Base-by-base conservation (phyloP, 768 basidiomycete genomes). In the Hygrophoropsis aurantiaca region DNA sequence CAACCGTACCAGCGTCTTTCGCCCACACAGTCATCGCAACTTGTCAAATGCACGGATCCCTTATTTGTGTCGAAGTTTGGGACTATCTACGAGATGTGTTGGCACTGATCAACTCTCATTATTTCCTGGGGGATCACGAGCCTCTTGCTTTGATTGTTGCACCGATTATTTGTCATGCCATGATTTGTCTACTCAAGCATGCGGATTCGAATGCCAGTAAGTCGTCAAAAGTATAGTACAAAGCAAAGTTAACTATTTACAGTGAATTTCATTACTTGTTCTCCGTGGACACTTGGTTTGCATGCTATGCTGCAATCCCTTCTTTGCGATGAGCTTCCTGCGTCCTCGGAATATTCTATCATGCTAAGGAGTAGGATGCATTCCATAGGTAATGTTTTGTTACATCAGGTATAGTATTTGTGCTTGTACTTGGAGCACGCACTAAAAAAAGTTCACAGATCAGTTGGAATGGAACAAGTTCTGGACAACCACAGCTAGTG, bases 261-360 rank as follows among this genome's bases (percentile, higher is more conserved):
- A 30, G 27, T 30, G 27, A 30, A 13, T 13, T 30, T 30, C 27
- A 30, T 30, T 13, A 30, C 13, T 13, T 60, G 57, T 33, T 79
- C 80, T 13, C 78, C 79, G 3, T 84, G 82, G 78, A 76, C 80
- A 2, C 57, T 64, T 15, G 73, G 65, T 23, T 61, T 87, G 26
- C 60, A 59, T 42, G 59, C 61, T 6, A 65, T 70, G 36, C 53
- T 87, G 51, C 62, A 55, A 45, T 53, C 52, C 3, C 40, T 78
- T 20, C 37, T 60, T 10, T 49, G 47, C 16, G 39, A 46, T 18
- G 56, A 57, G 10, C 35, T 39, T 21, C 30, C 46, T 7, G 26
- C 44, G 26, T 34, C 45, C 23, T 53, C 52, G 7, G 43, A 51
- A 23, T 74, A 74, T 38, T 47, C 47, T 10, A 27, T 48, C 11